Evolutionary conservation across 306 rosid species (phyloP).

Genomic region (Dalbergia cultrata): DNA sequence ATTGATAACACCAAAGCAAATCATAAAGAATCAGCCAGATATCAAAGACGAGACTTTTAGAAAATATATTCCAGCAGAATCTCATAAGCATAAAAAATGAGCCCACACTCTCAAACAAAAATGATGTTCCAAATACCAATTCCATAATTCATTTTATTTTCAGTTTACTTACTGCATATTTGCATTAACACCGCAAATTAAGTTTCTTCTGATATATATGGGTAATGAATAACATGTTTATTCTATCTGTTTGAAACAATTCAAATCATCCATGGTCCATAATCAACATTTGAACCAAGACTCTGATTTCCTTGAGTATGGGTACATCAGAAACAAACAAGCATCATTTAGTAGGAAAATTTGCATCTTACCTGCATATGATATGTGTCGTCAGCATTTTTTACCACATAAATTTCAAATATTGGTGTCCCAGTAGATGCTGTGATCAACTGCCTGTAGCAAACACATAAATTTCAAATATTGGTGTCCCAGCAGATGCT

Average conservation of each 20-base stretch:
- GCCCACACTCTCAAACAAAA: constrained; percentile 4
- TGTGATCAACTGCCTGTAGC: constrained; percentile 83
- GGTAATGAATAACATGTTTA: not conserved
- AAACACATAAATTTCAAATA: constrained; percentile 77
- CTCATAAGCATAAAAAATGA: constrained; percentile 7
- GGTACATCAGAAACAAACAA: constrained; percentile 30
- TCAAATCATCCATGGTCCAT: constrained; percentile 28
- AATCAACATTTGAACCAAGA: constrained; percentile 32
- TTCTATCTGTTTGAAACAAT: constrained; percentile 35
- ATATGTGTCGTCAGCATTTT: constrained; percentile 73
- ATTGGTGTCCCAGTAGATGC: constrained; percentile 87
- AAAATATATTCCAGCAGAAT: constrained; percentile 38
- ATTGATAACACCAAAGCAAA: constrained; percentile 9
- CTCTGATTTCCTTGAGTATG: constrained; percentile 22
- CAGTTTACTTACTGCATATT: not conserved
- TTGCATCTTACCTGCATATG: constrained; percentile 79
- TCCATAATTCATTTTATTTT: constrained; percentile 31
- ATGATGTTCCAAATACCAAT: constrained; percentile 33
- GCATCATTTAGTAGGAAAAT: constrained; percentile 29
- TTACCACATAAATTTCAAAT: constrained; percentile 91
- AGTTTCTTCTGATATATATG: constrained; percentile 9
- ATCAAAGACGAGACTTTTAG: not conserved
- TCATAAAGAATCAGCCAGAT: constrained; percentile 34
- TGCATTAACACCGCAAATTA: constrained; percentile 11
- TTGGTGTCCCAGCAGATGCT: constrained; percentile 84